phyloP scores from a whole-genome alignment of 768 basidiomycete genomes.

The Leccinum longicurvipes region DNA sequence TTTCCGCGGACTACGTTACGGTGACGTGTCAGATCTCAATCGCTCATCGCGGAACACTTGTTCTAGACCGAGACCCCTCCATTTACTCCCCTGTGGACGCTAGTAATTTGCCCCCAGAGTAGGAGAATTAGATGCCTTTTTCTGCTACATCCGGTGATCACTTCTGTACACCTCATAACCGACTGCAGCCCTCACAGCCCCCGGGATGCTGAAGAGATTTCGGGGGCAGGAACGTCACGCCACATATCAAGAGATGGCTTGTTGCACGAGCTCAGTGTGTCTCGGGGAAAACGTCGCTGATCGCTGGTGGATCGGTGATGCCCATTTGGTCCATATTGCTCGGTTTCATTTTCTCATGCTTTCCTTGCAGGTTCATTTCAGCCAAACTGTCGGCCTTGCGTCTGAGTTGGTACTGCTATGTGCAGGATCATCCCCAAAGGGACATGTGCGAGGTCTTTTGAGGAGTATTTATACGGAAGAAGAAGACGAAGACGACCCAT shows the following conservation, averaged over 20 bases:
- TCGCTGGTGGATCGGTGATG: not conserved
- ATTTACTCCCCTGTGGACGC: not conserved
- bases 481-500: not conserved
- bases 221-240: slow-evolving; percentile 8
- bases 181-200: slow-evolving; percentile 2
- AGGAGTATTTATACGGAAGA: slow-evolving; percentile 22
- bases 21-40: not conserved
- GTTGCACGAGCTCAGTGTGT: slow-evolving; percentile 6
- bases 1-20: not conserved
- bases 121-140: not conserved
- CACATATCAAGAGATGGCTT: slow-evolving; percentile 9
- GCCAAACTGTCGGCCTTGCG: not conserved
- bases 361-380: slow-evolving; percentile 5
- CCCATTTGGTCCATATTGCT: slow-evolving; percentile 11
- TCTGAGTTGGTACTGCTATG: slow-evolving; percentile 2
- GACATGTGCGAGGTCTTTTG: slow-evolving; percentile 1
- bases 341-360: slow-evolving; percentile 18
- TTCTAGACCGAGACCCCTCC: slow-evolving; percentile 5
- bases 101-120: not conserved
- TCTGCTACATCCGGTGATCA: slow-evolving; percentile 1
- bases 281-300: slow-evolving; percentile 3
- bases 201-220: slow-evolving; percentile 6
- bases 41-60: slow-evolving; percentile 7
- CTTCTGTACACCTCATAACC: not conserved
- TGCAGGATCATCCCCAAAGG: slow-evolving; percentile 4